Conservation (phyloP, 1,139 yeast species). For the Yamadazyma sp. region DNA sequence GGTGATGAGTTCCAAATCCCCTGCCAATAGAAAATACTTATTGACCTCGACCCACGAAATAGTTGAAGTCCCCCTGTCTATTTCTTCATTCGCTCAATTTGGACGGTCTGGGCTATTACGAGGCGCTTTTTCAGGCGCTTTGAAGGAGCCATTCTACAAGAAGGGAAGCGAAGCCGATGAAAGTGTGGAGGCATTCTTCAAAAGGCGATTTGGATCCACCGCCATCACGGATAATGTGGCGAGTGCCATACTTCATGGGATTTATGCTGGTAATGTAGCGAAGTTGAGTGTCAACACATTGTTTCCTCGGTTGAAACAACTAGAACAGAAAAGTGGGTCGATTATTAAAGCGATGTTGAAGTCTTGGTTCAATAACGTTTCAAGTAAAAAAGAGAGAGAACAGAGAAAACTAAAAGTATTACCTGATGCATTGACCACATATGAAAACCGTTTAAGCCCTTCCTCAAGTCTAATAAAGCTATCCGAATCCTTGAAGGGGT, state of each 20-base stretch:
- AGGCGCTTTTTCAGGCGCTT: conserved; percentile 31
- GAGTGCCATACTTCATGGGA: conserved; percentile 86
- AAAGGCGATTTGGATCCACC: conserved; percentile 65
- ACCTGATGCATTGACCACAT: conserved; percentile 22
- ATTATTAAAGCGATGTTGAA: conserved; percentile 38
- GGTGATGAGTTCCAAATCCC: conserved; percentile 48
- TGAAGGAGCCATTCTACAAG: conserved; percentile 44
- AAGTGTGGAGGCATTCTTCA: conserved; percentile 63
- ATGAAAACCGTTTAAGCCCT: conserved; percentile 27
- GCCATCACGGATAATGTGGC: conserved; percentile 60
- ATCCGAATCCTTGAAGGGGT: conserved; percentile 36
- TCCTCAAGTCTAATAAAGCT: conserved; percentile 37
- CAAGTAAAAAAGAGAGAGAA: conserved; percentile 8
- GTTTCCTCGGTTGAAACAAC: conserved; percentile 48
- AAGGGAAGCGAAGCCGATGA: conserved; percentile 51
- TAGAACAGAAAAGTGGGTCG: conserved; percentile 65
- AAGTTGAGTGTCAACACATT: conserved; percentile 66
- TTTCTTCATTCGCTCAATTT: conserved; percentile 39
- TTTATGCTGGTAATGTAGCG: conserved; percentile 82
- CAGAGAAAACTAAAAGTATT: conserved; percentile 7
- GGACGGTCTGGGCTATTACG: conserved; percentile 38
- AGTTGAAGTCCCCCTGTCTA: conserved; percentile 55
- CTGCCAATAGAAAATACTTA: conserved; percentile 64
- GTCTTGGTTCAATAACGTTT: conserved; percentile 11
- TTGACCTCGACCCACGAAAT: conserved; percentile 39